These are phyloP conservation scores for Trichoderma brevicompactum DNA, from an alignment of 2,329 filamentous ascomycete genomes.

Conservation along the genomic window DNA sequence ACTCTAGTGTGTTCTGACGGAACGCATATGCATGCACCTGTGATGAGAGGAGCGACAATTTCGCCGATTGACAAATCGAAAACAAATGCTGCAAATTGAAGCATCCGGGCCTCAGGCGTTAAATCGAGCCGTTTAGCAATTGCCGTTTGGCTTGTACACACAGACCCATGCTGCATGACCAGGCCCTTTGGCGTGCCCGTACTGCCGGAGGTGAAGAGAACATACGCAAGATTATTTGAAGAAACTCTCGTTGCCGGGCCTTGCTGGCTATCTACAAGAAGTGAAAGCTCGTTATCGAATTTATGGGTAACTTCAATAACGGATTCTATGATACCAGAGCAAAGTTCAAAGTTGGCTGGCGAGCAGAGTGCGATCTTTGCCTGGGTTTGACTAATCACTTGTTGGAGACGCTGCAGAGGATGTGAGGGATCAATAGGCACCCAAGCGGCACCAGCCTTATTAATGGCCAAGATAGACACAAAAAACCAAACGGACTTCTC, in stretches of 20 bases:
- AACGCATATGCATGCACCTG: conserved; percentile 33
- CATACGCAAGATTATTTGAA: conserved; percentile 32
- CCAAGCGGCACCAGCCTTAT: conserved; percentile 35
- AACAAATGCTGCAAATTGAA: conserved; percentile 31
- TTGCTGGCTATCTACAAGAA: background rate
- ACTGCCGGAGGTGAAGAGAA: conserved; percentile 58
- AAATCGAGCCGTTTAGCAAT: conserved; percentile 3
- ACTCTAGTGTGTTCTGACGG: conserved; percentile 27
- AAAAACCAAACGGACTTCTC: conserved; percentile 33
- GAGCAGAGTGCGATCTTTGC: background rate
- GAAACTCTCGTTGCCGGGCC: background rate
- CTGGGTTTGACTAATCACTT: conserved; percentile 1
- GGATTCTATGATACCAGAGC: background rate
- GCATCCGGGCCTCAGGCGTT: background rate
- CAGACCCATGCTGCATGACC: conserved; percentile 29
- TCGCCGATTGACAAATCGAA: conserved; percentile 31
- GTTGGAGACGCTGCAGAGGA: background rate
- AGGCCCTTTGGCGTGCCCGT: conserved; percentile 54
- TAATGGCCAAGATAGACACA: conserved; percentile 35
- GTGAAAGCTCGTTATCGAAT: background rate
- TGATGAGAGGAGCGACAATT: conserved; percentile 22
- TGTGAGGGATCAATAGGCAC: conserved; percentile 13
- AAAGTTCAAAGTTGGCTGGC: background rate
- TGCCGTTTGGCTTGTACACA: conserved; percentile 16
- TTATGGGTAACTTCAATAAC: background rate